Conservation (phyloP, 768 basidiomycete genomes). For the Termitomyces titanicus region DNA sequence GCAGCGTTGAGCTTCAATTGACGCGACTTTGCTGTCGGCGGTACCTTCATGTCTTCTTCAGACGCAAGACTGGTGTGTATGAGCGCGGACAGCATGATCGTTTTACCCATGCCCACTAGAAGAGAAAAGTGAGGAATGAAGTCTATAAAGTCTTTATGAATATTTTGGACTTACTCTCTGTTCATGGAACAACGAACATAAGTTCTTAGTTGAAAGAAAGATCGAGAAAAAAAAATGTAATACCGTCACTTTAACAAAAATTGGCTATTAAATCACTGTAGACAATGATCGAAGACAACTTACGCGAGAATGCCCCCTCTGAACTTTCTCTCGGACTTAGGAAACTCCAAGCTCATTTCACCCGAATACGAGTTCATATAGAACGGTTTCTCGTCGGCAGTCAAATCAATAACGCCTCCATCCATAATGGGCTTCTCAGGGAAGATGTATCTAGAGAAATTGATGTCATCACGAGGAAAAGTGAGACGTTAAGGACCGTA, state of each 20-base stretch:
- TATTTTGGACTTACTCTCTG: constrained; percentile 18
- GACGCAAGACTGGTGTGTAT: constrained; percentile 72
- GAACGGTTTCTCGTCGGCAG: constrained; percentile 73
- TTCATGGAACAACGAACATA: not conserved
- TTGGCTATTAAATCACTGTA: constrained; percentile 14
- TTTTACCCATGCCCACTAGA: constrained; percentile 96
- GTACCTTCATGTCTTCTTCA: constrained; percentile 32
- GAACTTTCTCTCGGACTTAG: constrained; percentile 71
- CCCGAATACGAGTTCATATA: constrained; percentile 93
- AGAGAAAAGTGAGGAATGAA: constrained; percentile 2
- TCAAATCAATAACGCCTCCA: constrained; percentile 69
- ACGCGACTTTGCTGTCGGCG: constrained; percentile 35
- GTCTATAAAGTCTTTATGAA: not conserved
- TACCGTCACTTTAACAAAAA: constrained; percentile 12
- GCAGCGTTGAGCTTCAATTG: constrained; percentile 62
- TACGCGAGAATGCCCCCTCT: constrained; percentile 90
- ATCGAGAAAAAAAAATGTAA: not conserved
- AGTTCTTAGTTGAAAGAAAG: not conserved
- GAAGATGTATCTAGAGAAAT: constrained; percentile 61
- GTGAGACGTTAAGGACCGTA: constrained; percentile 26
- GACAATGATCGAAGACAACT: constrained; percentile 22
- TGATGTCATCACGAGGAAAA: not conserved
- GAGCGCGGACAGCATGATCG: constrained; percentile 88
- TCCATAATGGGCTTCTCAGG: constrained; percentile 51
- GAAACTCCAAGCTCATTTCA: constrained; percentile 83